Evolutionary conservation across 768 basidiomycete species (phyloP).

Genomic region (Lactarius akahatsu): DNA sequence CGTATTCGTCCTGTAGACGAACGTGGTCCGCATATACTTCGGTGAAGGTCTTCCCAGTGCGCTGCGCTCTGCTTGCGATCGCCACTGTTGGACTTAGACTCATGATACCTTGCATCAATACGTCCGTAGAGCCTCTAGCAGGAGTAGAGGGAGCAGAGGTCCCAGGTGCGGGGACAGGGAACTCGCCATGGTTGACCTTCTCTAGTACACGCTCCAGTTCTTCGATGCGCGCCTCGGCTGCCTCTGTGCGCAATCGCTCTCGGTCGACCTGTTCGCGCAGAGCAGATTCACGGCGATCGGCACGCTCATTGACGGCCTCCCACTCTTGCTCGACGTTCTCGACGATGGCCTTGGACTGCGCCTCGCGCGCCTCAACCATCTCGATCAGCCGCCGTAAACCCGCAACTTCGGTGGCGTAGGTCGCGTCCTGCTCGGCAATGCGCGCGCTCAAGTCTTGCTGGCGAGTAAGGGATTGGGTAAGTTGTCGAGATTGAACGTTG

Average conservation of each 20-base stretch:
- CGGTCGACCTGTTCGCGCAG: constrained; percentile 70
- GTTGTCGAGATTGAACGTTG: constrained; percentile 66
- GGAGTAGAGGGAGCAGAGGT: constrained; percentile 49
- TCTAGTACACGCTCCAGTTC: constrained; percentile 74
- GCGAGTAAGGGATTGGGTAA: constrained; percentile 72
- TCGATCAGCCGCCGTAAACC: constrained; percentile 71
- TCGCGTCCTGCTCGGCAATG: constrained; percentile 82
- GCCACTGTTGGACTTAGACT: constrained; percentile 86
- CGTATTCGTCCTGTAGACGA: constrained; percentile 77
- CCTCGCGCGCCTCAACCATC: constrained; percentile 87
- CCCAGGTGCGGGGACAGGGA: constrained; percentile 53
- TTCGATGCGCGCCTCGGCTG: constrained; percentile 67
- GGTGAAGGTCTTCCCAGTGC: constrained; percentile 85
- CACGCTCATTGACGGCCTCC: constrained; percentile 67
- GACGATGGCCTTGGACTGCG: constrained; percentile 79
- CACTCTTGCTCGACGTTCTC: constrained; percentile 82
- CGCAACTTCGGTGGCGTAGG: constrained; percentile 74
- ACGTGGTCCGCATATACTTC: constrained; percentile 93
- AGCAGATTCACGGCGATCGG: constrained; percentile 62
- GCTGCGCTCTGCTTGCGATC: constrained; percentile 78
- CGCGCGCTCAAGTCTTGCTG: constrained; percentile 74
- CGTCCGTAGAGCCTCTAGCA: constrained; percentile 42
- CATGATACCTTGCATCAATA: constrained; percentile 55
- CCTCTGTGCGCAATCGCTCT: constrained; percentile 67
- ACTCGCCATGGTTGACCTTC: constrained; percentile 68